Base-by-base conservation (phyloP, 495 filamentous ascomycete genomes). In the Entonaema liquescens region DNA sequence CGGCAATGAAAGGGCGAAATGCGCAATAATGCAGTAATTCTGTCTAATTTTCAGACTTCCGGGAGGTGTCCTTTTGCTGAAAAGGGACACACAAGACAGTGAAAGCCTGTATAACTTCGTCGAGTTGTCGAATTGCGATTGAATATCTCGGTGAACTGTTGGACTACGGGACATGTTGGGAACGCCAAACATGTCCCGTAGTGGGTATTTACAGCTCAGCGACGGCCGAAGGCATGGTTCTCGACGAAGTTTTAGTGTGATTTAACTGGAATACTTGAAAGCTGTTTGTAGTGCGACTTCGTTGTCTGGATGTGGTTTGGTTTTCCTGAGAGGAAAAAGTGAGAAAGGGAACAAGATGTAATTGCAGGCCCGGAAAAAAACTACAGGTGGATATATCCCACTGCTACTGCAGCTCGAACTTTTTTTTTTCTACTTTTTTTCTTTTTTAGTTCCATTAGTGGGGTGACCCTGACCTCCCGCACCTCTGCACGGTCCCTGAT, bases 141-240 rank as follows among this genome's bases (percentile, higher is more conserved):
- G 86, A 89, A 86, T 80, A 79, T 83, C 87, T 92, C 92, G 92
- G 84, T 88, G 91, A 84, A 91, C 92, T 94, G 92, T 88, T 90
- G 89, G 90, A 88, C 88, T 87, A 85, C 87, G 84, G 80, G 84
- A 84, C 83, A 83, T 76, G 79, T 79, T 70, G 67, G 76, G 53
- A 67, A 52, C 61, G 75, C 72, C 79, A 74, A 78, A 80, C 84
- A 85, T 76, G 82, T 85, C 85, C 90, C 89, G 89, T 90, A 94
- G 93, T 89, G 90, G 88, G 87, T 83, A 84, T 92, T 93, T 92
- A 96, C 91, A 96, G 92, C 92, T 91, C 92, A 93, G 89, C 92
- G 91, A 93, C 87, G 83, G 91, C 91, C 91, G 91, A 87, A 82
- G 90, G 91, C 89, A 89, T 90, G 83, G 80, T 88, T 84, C 85